phyloP scores from a whole-genome alignment of 1,284 basidiomycete genomes.

The Malassezia yamatoensis region DNA sequence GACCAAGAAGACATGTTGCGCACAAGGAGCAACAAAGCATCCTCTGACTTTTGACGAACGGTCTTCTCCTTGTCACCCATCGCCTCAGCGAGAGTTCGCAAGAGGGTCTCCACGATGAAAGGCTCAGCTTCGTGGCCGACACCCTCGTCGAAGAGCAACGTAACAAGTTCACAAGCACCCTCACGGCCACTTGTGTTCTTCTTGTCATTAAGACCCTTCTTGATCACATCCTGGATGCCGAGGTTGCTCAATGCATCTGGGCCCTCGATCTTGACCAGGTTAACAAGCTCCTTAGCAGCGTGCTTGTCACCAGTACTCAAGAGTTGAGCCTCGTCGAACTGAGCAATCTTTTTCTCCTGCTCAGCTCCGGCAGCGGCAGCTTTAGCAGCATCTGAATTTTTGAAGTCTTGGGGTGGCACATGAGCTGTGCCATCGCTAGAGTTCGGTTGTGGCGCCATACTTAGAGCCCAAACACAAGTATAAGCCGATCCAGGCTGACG shows the following conservation, averaged over 20 bases:
- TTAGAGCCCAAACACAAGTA: neutral
- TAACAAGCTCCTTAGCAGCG: slow-evolving; percentile 50
- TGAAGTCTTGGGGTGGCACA: slow-evolving; percentile 39
- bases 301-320: slow-evolving; percentile 48
- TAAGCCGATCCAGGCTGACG: neutral
- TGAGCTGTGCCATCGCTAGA: slow-evolving; percentile 39
- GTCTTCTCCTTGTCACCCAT: slow-evolving; percentile 86
- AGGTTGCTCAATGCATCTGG: slow-evolving; percentile 66
- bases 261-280: slow-evolving; percentile 58
- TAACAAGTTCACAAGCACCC: slow-evolving; percentile 59
- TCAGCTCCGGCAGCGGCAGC: slow-evolving; percentile 42
- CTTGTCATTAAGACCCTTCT: slow-evolving; percentile 61
- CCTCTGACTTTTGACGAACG: slow-evolving; percentile 71
- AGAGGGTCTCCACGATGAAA: slow-evolving; percentile 73
- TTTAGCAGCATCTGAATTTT: slow-evolving; percentile 38
- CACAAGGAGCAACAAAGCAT: slow-evolving; percentile 70
- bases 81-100: slow-evolving; percentile 73
- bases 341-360: slow-evolving; percentile 48
- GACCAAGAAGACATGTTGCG: slow-evolving; percentile 85
- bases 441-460: slow-evolving; percentile 1
- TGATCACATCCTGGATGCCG: slow-evolving; percentile 66
- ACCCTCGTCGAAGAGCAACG: slow-evolving; percentile 62
- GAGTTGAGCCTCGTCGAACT: slow-evolving; percentile 48
- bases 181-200: slow-evolving; percentile 65
- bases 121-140: slow-evolving; percentile 80